Conservation (phyloP, 2,329 filamentous ascomycete genomes). For the Pleomassaria siparia region DNA sequence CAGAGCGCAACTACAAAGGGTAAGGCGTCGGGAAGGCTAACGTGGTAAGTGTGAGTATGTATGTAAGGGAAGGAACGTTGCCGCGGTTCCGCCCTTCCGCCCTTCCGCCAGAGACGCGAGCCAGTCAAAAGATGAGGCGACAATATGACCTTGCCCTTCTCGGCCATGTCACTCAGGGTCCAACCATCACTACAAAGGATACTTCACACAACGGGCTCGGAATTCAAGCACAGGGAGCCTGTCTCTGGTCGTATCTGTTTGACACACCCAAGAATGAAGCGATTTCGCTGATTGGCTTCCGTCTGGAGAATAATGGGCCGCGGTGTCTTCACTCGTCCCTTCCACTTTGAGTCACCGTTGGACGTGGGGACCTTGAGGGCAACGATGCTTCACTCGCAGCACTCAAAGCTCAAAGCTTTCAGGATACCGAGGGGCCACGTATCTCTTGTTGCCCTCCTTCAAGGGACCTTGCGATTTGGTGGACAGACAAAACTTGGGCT, state of each 20-base stretch:
- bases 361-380: slow-evolving; percentile 15
- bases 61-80: not conserved
- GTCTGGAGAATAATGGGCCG: slow-evolving; percentile 22
- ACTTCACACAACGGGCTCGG: slow-evolving; percentile 5
- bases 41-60: not conserved
- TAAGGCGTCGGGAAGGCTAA: too few relatives aligned
- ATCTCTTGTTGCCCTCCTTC: slow-evolving; percentile 33
- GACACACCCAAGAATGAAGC: slow-evolving; percentile 37
- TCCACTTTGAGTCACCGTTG: slow-evolving; percentile 33
- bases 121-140: slow-evolving; percentile 16
- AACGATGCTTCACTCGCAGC: slow-evolving; percentile 37
- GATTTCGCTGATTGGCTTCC: slow-evolving; percentile 26
- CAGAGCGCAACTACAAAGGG: slow-evolving; percentile 16
- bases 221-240: slow-evolving; percentile 20
- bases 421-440: slow-evolving; percentile 34
- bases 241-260: slow-evolving; percentile 25
- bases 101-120: not conserved
- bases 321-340: slow-evolving; percentile 20
- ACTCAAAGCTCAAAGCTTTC: slow-evolving; percentile 31
- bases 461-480: slow-evolving; percentile 16
- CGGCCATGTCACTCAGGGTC: slow-evolving; percentile 11
- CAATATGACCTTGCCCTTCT: slow-evolving; percentile 7
- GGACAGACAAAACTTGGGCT: slow-evolving; percentile 6
- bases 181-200: too few relatives aligned
- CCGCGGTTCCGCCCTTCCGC: too few relatives aligned